These are phyloP conservation scores for Solanum bulbocastanum DNA, from an alignment of 257 asterid genomes.

Conservation along the genomic window DNA sequence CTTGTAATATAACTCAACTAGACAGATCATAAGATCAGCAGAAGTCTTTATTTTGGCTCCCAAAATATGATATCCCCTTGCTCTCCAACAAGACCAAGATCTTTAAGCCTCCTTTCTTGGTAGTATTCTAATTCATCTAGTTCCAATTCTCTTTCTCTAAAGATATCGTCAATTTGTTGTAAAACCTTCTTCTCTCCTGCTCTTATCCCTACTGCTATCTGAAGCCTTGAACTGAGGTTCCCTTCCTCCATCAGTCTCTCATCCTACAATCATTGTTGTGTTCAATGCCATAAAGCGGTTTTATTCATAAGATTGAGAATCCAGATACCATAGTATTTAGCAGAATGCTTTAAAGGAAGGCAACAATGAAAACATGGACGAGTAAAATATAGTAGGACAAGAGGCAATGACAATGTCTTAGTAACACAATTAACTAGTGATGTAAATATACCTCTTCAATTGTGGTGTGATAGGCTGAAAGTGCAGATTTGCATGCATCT, in stretches of 20 bases:
- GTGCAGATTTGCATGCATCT: slow-evolving; percentile 70
- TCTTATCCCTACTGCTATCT: slow-evolving; percentile 65
- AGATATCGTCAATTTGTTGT: slow-evolving; percentile 66
- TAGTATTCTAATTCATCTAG: slow-evolving; percentile 72
- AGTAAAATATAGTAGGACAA: neutral
- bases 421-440: neutral
- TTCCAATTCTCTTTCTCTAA: slow-evolving; percentile 64
- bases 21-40: neutral
- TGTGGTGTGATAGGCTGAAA: slow-evolving; percentile 73
- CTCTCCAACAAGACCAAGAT: slow-evolving; percentile 95
- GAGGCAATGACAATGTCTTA: neutral
- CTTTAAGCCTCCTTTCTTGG: slow-evolving; percentile 92
- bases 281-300: neutral
- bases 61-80: slow-evolving; percentile 96
- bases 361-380: neutral
- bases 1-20: neutral
- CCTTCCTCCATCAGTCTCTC: slow-evolving; percentile 61
- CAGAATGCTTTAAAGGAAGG: neutral
- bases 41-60: slow-evolving; percentile 58
- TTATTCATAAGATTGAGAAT: neutral
- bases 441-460: slow-evolving; percentile 58
- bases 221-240: slow-evolving; percentile 51
- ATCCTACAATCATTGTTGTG: slow-evolving; percentile 39
- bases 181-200: slow-evolving; percentile 86
- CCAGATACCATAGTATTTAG: neutral